These are phyloP conservation scores for Saussurea involucrata DNA, from an alignment of 129 eudicot genomes.

Conservation along the genomic window DNA sequence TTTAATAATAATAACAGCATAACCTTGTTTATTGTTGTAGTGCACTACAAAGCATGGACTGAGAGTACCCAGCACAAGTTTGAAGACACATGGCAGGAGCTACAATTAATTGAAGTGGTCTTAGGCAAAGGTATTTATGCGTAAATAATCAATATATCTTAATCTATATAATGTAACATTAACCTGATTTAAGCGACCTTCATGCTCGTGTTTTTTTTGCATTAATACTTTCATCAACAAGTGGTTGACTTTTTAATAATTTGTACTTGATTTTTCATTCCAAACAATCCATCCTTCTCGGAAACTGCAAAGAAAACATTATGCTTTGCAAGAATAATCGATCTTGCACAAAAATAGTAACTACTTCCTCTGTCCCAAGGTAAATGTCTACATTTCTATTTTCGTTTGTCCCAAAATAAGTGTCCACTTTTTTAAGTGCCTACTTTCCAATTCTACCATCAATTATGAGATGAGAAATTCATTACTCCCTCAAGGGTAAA, in stretches of 20 bases:
- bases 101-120: constrained; percentile 69
- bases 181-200: neutral
- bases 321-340: neutral
- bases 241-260: neutral
- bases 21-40: constrained; percentile 38
- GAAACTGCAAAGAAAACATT: neutral
- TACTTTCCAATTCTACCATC: neutral
- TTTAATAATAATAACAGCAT: neutral
- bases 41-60: constrained; percentile 98
- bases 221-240: neutral
- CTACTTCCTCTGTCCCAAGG: neutral
- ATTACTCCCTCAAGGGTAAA: neutral
- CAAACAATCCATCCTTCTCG: neutral
- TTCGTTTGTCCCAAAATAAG: neutral
- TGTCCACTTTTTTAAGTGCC: neutral
- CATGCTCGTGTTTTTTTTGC: neutral
- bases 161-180: neutral
- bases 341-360: neutral
- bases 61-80: constrained; percentile 93
- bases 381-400: neutral
- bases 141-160: neutral
- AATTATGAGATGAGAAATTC: neutral
- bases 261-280: neutral
- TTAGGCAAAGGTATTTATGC: constrained; percentile 75
- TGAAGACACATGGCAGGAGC: constrained; percentile 98